A percentile compares a stretch with the other conserved stretches of the same genome.
phyloP scores from a whole-genome alignment of 148 eudicot species.

The Diospyros lotus region DNA sequence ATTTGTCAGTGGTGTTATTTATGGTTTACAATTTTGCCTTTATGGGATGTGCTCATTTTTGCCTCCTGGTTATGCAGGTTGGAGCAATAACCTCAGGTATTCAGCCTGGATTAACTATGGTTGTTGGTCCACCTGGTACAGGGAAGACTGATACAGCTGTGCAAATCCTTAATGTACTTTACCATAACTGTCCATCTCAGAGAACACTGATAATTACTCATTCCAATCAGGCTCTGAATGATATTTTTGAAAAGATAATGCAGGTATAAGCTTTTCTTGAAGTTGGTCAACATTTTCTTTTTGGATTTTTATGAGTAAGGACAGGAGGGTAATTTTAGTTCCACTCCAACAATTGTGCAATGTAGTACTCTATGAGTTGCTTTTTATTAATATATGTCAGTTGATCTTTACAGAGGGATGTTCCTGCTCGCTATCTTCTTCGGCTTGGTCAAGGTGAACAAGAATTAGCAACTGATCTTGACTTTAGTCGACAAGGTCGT shows the following conservation, averaged over 20 bases:
- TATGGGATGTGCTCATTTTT: not conserved
- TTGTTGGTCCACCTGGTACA: constrained; percentile 99
- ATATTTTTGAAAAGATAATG: constrained; percentile 97
- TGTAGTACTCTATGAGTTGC: not conserved
- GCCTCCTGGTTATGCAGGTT: constrained; percentile 37
- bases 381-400: not conserved
- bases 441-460: constrained; percentile 99
- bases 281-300: not conserved
- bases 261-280: constrained; percentile 41
- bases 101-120: constrained; percentile 97
- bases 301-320: not conserved
- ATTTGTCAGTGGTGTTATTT: not conserved
- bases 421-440: constrained; percentile 97
- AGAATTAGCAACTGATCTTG: constrained; percentile 96
- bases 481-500: constrained; percentile 97
- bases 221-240: constrained; percentile 96
- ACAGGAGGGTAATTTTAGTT: not conserved
- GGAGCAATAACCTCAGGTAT: constrained; percentile 91
- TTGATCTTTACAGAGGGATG: constrained; percentile 66
- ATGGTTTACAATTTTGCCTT: not conserved
- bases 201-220: constrained; percentile 96
- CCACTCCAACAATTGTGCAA: too few relatives aligned
- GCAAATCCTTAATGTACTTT: constrained; percentile 87
- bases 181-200: constrained; percentile 97
- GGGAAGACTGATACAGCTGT: constrained; percentile 99